Evolutionary conservation across 2,329 filamentous ascomycete genomes (phyloP).

Genomic region (Botrytis elliptica): DNA sequence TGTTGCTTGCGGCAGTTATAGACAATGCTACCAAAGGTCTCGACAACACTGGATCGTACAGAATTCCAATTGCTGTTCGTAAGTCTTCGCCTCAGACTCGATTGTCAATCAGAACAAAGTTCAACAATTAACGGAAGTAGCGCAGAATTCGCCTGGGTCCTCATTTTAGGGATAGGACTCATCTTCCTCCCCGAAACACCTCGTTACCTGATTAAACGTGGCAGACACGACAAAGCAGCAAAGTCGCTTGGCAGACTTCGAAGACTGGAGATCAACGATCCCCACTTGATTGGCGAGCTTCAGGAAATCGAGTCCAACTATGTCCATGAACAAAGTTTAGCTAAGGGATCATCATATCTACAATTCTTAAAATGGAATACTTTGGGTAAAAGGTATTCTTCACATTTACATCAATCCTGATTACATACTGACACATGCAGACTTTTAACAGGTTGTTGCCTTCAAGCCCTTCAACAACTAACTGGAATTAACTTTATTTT

Average conservation of each 20-base stretch:
- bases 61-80: constrained; percentile 73
- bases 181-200: constrained; percentile 40
- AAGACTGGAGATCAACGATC: constrained; percentile 52
- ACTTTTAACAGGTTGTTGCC: constrained; percentile 14
- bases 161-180: constrained; percentile 19
- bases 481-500: constrained; percentile 91
- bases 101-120: background rate
- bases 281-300: background rate
- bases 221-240: constrained; percentile 42
- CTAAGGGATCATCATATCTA: constrained; percentile 13
- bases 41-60: constrained; percentile 65
- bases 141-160: constrained; percentile 67
- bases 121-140: background rate
- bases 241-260: constrained; percentile 69
- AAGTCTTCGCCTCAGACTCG: background rate
- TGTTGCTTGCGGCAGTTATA: constrained; percentile 73
- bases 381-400: constrained; percentile 9
- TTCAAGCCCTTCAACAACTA: constrained; percentile 41
- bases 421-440: background rate
- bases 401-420: too few relatives aligned
- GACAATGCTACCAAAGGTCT: constrained; percentile 67
- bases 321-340: constrained; percentile 8
- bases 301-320: constrained; percentile 15
- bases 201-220: constrained; percentile 41
- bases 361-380: constrained; percentile 20